Evolutionary conservation across 78 protist genomes (phyloP), one percentile per base, ranked within the genome.

Genomic region (slime mould (Dictyostelium discoideum)): DNA sequence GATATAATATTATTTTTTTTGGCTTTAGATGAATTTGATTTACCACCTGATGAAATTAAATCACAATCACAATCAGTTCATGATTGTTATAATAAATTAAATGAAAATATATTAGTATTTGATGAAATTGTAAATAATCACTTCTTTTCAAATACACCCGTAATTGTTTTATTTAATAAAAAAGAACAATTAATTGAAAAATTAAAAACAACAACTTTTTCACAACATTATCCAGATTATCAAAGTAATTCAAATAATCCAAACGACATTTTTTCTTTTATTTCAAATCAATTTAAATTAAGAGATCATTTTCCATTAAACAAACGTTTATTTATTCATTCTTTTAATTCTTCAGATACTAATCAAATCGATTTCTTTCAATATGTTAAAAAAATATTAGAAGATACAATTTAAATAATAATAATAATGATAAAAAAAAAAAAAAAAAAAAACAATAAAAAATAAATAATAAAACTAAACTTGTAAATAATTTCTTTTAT

Each of bases 121-220:
- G 87, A 89, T 60, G 94, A 89, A 60, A 89, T 81, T 81, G 74
- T 89, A 11, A 89, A 89, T 81, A 80, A 81, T 81, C 60, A 69
- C 42, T 80, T 63, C 40, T 89, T 80, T 81, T 48, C 69, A 48
- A 78, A 73, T 77, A 92, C 96, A 9, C 46, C 96, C 16, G 92
- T 97, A 39, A 57, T 97, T 22, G 74, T 97, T 29, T 50, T 97
- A 84, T 39, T 97, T 8, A 97, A 94, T 84, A 96, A 97, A 85
- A 46, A 44, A 54, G 97, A 97, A 69, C 93, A 90, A 24, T 96
- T 96, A 29, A 57, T 37, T 20, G 92, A 97, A 57, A 97, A 97
- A 76, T 65, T 97, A 67, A 85, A 87, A 57, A 65, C 29, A 0
- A 79, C 37, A 26, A 63, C 78, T 22, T 81, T 80, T 7, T 20